These are phyloP conservation scores for Komagataella populi DNA, from an alignment of 805 yeast species.

Conservation along the genomic window DNA sequence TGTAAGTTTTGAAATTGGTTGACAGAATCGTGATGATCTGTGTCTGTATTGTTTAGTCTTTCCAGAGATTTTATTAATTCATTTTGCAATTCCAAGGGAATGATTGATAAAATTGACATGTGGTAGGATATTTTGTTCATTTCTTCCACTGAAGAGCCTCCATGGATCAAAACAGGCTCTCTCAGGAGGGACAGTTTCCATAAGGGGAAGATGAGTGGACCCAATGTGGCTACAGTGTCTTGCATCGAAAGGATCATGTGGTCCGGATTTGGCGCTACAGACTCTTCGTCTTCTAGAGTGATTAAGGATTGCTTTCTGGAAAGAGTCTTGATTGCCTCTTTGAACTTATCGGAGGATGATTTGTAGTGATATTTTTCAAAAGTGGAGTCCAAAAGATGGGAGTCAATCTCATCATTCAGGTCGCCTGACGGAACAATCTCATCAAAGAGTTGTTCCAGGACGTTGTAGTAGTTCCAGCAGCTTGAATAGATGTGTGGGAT, in stretches of 20 bases:
- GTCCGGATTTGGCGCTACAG: constrained; percentile 13
- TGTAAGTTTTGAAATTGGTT: constrained; percentile 9
- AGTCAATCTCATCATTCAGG: constrained; percentile 12
- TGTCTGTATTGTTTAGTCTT: background rate
- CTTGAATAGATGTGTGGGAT: constrained; percentile 6
- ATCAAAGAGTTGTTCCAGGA: constrained; percentile 13
- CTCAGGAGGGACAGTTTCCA: constrained; percentile 54
- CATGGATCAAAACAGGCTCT: constrained; percentile 35
- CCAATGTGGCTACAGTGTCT: constrained; percentile 32
- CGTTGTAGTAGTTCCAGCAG: constrained; percentile 9
- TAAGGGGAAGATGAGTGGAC: constrained; percentile 51
- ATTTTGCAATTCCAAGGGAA: constrained; percentile 40
- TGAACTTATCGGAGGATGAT: constrained; percentile 6
- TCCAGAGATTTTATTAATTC: constrained; percentile 8
- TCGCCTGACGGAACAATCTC: constrained; percentile 15
- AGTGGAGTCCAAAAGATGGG: background rate
- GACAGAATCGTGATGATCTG: constrained; percentile 6
- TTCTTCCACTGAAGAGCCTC: constrained; percentile 19
- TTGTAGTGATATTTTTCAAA: background rate
- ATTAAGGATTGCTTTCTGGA: background rate
- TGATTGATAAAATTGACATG: constrained; percentile 42
- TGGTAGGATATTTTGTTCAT: constrained; percentile 41
- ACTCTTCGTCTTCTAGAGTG: constrained; percentile 8
- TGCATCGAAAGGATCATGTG: constrained; percentile 36
- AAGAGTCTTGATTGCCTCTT: constrained; percentile 10